Percentiles rank a stretch among this genome's conserved stretches.
Evolutionary conservation across 164 flowering plant species (phyloP).

Genomic region (Liquidambar formosana): DNA sequence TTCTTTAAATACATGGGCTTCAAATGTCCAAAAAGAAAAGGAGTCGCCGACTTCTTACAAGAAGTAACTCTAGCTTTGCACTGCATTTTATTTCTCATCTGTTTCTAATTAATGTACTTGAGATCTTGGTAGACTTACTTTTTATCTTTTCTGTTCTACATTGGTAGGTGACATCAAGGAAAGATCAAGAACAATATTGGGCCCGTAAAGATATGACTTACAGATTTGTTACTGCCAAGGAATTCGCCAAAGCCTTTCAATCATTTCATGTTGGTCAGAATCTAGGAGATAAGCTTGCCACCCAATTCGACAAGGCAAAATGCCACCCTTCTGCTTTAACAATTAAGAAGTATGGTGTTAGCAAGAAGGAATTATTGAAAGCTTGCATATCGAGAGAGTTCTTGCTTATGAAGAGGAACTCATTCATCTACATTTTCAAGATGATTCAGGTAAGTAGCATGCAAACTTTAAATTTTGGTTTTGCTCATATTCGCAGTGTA

Average conservation of each 20-base stretch:
- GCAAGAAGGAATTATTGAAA: constrained; percentile 44
- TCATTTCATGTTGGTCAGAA: constrained; percentile 30
- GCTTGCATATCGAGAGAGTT: constrained; percentile 44
- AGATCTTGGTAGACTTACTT: too few relatives aligned
- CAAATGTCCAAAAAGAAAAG: constrained; percentile 42
- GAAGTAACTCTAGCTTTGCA: constrained; percentile 12
- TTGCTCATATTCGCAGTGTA: too few relatives aligned
- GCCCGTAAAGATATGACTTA: constrained; percentile 22
- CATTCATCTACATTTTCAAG: constrained; percentile 56
- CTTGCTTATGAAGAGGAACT: constrained; percentile 61
- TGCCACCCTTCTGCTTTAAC: constrained; percentile 59
- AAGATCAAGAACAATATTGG: constrained; percentile 40
- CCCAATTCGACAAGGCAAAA: constrained; percentile 42
- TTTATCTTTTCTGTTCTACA: not conserved
- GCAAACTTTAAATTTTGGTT: too few relatives aligned
- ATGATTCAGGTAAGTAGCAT: constrained; percentile 31
- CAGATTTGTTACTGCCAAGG: constrained; percentile 23
- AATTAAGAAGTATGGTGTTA: constrained; percentile 43
- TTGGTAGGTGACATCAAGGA: constrained; percentile 32
- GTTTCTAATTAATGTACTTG: too few relatives aligned
- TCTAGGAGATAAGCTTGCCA: constrained; percentile 22
- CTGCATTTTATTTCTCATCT: too few relatives aligned
- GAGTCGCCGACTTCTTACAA: constrained; percentile 37
- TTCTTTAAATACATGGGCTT: constrained; percentile 39
- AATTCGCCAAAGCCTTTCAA: constrained; percentile 32